These are phyloP conservation scores for Arthrobotrys megalospora DNA, from an alignment of 2,329 filamentous ascomycete species.

Conservation along the genomic window DNA sequence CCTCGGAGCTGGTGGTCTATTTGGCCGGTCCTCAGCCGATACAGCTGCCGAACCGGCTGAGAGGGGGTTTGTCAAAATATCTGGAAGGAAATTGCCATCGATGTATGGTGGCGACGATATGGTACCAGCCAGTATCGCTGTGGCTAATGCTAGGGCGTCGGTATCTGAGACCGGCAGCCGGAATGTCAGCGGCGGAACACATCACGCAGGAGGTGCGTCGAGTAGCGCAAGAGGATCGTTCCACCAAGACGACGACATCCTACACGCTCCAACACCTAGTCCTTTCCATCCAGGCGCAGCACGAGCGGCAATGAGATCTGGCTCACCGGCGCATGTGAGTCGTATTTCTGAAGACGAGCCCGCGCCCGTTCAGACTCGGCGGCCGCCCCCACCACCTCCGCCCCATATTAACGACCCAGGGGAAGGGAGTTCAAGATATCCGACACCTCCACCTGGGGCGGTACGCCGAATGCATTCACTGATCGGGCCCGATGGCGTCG, in stretches of 20 bases:
- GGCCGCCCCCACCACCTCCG: slow-evolving; percentile 14
- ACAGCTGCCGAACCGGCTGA: slow-evolving; percentile 39
- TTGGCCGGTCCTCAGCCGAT: slow-evolving; percentile 43
- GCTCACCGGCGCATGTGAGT: slow-evolving; percentile 48
- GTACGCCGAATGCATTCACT: slow-evolving; percentile 57
- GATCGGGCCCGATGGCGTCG: slow-evolving; percentile 51
- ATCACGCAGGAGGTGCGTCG: slow-evolving; percentile 31
- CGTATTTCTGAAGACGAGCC: slow-evolving; percentile 54
- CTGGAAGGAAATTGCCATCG: slow-evolving; percentile 55
- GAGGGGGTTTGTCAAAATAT: slow-evolving; percentile 54
- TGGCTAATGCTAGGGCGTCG: slow-evolving; percentile 50
- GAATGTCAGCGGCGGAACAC: slow-evolving; percentile 56
- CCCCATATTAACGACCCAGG: slow-evolving; percentile 37
- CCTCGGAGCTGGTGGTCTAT: slow-evolving; percentile 31
- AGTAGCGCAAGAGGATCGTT: slow-evolving; percentile 38
- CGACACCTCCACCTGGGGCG: slow-evolving; percentile 55
- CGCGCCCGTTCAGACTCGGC: not conserved
- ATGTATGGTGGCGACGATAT: slow-evolving; percentile 56
- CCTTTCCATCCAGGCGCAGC: slow-evolving; percentile 37
- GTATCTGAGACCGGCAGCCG: slow-evolving; percentile 52
- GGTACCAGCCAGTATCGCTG: slow-evolving; percentile 44
- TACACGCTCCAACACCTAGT: slow-evolving; percentile 27
- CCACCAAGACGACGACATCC: slow-evolving; percentile 47
- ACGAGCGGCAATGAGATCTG: slow-evolving; percentile 49
- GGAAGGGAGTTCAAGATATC: slow-evolving; percentile 48